Base-by-base conservation (phyloP, 768 basidiomycete species). In the Leccinum variicolor region DNA sequence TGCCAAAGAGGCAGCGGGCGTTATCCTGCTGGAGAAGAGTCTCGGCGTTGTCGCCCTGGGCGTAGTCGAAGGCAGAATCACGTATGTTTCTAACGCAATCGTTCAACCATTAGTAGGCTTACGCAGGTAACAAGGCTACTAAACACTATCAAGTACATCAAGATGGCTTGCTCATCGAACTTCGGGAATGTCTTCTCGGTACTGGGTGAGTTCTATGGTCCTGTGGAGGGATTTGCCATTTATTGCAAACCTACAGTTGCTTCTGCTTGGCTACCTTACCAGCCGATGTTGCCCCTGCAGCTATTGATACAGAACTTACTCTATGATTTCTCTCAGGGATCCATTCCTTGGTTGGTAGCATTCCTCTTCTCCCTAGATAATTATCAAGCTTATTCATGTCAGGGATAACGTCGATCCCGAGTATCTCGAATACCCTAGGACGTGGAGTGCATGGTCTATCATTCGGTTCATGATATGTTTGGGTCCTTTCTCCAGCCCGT, bases 371-470 rank as follows among this genome's bases (percentile, higher is more conserved):
- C 52, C 19, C 2, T 41, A 14, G n/a, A 52, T 36, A 14, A 14
- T 23, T n/a, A n/a, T n/a, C n/a, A 36, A 9, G 41, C 53, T 64
- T 15, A 73, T 48, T 11, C 19, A 11, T 41, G 14, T 11, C 46
- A 71, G 70, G 74, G 73, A 74, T 53, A 75, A 75, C 14, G 74
- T 74, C 54, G 74, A 74, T 54, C 70, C 72, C 1, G 74, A 74
- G 60, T 73, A 72, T 60, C 67, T 74, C 11, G 66, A 66, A 55
- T 43, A 48, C 23, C 73, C 73, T 13, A 74, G 52, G 56, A 62
- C 66, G 34, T 70, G 66, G 73, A 64, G 64, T 53, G 74, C 73
- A 21, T 62, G 63, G 59, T 74, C 74, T n/a, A 73, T 74, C 45
- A 23, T 71, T 31, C 66, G 67, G 17, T 75, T 74, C 65, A 74